These are phyloP conservation scores for Colletotrichum graminicola DNA, from an alignment of 2,329 filamentous ascomycete genomes.

Conservation along the genomic window DNA sequence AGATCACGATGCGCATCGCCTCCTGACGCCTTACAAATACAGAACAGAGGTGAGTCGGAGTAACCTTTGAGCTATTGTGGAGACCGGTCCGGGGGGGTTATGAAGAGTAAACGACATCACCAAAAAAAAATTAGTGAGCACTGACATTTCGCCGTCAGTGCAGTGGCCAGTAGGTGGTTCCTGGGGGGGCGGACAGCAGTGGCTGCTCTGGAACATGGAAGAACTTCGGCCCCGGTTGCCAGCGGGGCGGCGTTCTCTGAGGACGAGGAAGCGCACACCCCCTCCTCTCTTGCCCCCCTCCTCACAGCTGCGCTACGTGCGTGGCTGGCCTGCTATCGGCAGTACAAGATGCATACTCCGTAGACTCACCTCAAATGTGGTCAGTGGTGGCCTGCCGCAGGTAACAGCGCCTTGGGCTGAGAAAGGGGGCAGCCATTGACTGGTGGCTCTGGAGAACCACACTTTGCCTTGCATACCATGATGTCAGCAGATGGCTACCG, in stretches of 20 bases:
- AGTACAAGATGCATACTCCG: not conserved
- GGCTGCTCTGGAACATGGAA: slow-evolving; percentile 38
- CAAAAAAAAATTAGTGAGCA: slow-evolving; percentile 39
- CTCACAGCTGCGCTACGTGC: not conserved
- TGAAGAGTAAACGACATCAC: slow-evolving; percentile 36
- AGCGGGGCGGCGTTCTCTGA: slow-evolving; percentile 4
- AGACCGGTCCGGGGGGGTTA: slow-evolving; percentile 14
- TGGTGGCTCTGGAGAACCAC: too few relatives aligned
- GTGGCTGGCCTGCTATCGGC: not conserved
- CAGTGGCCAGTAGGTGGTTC: not conserved
- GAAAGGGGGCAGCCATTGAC: not conserved
- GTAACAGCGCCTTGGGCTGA: not conserved
- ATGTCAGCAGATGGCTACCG: not conserved
- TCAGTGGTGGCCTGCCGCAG: too few relatives aligned
- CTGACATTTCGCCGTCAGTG: slow-evolving; percentile 36
- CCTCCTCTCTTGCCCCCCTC: too few relatives aligned
- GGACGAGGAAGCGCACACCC: too few relatives aligned
- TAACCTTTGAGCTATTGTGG: slow-evolving; percentile 36
- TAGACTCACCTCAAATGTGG: not conserved
- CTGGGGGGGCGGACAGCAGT: not conserved
- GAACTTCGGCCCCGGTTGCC: slow-evolving; percentile 32
- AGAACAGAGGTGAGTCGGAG: slow-evolving; percentile 29
- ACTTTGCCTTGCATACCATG: not conserved
- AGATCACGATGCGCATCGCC: slow-evolving; percentile 34
- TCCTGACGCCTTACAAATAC: slow-evolving; percentile 41